phyloP scores from a whole-genome alignment of 1,139 yeast species.

The Diutina mesorugosa region DNA sequence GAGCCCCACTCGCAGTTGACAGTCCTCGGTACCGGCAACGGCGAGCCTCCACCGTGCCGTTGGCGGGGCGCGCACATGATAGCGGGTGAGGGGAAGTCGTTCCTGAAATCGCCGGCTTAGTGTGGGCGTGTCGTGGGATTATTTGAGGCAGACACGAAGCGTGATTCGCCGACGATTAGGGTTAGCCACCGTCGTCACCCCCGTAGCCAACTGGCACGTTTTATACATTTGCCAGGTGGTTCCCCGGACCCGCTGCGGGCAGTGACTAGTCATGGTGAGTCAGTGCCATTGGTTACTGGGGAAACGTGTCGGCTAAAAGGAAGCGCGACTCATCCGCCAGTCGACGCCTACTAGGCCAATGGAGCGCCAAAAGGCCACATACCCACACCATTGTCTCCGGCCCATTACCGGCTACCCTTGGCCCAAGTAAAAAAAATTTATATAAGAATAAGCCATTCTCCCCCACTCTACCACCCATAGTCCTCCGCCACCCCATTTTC shows the following conservation, averaged over 20 bases:
- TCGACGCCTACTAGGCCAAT: not conserved
- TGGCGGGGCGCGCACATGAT: constrained; percentile 1
- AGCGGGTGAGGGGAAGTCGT: constrained; percentile 1
- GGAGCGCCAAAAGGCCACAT: not conserved
- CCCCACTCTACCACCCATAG: not conserved
- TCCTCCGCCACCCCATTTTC: not conserved
- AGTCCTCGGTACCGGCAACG: not conserved
- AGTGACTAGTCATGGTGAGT: not conserved
- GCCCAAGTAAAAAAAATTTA: not conserved
- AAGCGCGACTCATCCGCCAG: not conserved
- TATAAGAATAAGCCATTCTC: not conserved
- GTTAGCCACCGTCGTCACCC: not conserved
- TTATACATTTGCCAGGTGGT: no score
- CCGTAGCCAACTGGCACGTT: not conserved
- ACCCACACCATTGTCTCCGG: no score
- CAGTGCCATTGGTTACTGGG: not conserved
- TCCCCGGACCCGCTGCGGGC: not conserved
- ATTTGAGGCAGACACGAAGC: not conserved
- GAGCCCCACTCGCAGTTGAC: not conserved
- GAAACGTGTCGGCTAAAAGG: not conserved
- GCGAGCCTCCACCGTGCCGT: not conserved
- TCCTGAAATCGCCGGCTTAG: not conserved
- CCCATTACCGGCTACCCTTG: not conserved
- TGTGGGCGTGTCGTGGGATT: not conserved
- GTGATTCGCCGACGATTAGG: not conserved